phyloP scores from a whole-genome alignment of 805 yeast genomes.

The Debaryomyces tyrocola region DNA sequence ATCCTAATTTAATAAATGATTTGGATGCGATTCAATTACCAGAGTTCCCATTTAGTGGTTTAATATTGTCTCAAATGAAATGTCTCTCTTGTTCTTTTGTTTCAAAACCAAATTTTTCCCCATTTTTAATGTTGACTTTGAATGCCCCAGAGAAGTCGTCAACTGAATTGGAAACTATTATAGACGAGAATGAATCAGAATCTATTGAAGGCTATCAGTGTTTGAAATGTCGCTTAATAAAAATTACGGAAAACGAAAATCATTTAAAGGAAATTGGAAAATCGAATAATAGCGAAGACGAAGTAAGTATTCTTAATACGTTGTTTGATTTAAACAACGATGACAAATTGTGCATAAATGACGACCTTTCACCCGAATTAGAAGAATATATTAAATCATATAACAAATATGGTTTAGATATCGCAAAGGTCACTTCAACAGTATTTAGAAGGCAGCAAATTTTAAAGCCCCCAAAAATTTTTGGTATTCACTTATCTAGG shows the following conservation, averaged over 20 bases:
- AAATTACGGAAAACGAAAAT: constrained; percentile 30
- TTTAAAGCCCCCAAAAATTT: constrained; percentile 64
- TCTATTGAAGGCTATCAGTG: constrained; percentile 82
- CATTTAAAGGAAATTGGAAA: constrained; percentile 17
- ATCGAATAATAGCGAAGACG: constrained; percentile 23
- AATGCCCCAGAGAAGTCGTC: constrained; percentile 62
- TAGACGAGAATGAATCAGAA: constrained; percentile 60
- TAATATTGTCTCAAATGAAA: constrained; percentile 60
- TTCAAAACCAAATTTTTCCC: constrained; percentile 57
- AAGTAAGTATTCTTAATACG: constrained; percentile 25
- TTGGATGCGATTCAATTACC: constrained; percentile 41
- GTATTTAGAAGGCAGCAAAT: constrained; percentile 67
- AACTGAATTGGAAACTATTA: constrained; percentile 52
- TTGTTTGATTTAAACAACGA: constrained; percentile 36
- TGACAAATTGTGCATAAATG: constrained; percentile 53
- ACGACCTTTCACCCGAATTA: constrained; percentile 56
- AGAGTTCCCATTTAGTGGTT: constrained; percentile 72
- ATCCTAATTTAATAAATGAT: constrained; percentile 3
- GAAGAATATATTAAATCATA: constrained; percentile 50
- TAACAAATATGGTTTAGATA: constrained; percentile 41
- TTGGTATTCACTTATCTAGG: constrained; percentile 83
- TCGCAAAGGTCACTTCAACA: constrained; percentile 54
- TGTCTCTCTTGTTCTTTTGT: constrained; percentile 67
- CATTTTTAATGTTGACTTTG: constrained; percentile 71
- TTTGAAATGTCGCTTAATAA: constrained; percentile 56